These are phyloP conservation scores for Naganishia friedmannii DNA, from an alignment of 768 basidiomycete genomes.

Conservation along the genomic window DNA sequence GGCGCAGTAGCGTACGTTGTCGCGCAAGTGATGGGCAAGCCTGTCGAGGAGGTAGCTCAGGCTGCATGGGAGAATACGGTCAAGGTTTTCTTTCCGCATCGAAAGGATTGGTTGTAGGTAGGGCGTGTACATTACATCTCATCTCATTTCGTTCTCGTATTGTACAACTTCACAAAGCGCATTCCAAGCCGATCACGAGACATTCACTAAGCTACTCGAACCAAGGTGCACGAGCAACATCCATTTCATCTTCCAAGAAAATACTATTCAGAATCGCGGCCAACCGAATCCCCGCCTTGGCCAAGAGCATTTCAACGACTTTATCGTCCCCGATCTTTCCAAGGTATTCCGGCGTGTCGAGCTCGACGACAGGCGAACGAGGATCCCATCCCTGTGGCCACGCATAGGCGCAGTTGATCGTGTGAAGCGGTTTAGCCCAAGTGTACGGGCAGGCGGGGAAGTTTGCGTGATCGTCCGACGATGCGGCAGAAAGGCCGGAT, in stretches of 20 bases:
- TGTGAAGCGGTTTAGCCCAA: conserved; percentile 72
- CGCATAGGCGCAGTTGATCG: conserved; percentile 75
- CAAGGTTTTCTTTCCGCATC: conserved; percentile 58
- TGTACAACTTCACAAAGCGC: background rate
- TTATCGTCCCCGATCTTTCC: conserved; percentile 65
- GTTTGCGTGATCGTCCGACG: conserved; percentile 20
- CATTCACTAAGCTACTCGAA: background rate
- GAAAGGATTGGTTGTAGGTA: conserved; percentile 39
- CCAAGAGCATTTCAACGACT: conserved; percentile 76
- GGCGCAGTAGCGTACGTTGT: conserved; percentile 74
- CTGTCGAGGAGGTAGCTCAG: conserved; percentile 61
- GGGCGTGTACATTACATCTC: background rate
- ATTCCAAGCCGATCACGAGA: background rate
- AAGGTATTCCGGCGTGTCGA: conserved; percentile 77
- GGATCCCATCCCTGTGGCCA: conserved; percentile 71
- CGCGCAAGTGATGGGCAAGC: conserved; percentile 54
- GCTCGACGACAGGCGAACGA: conserved; percentile 59
- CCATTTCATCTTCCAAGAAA: conserved; percentile 52
- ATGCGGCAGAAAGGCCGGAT: background rate
- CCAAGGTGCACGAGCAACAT: conserved; percentile 25
- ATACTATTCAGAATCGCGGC: conserved; percentile 78
- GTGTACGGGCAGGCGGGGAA: conserved; percentile 67
- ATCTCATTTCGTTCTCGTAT: background rate
- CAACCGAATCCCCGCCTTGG: conserved; percentile 76
- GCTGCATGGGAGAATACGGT: conserved; percentile 66